Evolutionary conservation across 352 stramenopile species (phyloP).

Genomic region (Phytopythium kandeliae): DNA sequence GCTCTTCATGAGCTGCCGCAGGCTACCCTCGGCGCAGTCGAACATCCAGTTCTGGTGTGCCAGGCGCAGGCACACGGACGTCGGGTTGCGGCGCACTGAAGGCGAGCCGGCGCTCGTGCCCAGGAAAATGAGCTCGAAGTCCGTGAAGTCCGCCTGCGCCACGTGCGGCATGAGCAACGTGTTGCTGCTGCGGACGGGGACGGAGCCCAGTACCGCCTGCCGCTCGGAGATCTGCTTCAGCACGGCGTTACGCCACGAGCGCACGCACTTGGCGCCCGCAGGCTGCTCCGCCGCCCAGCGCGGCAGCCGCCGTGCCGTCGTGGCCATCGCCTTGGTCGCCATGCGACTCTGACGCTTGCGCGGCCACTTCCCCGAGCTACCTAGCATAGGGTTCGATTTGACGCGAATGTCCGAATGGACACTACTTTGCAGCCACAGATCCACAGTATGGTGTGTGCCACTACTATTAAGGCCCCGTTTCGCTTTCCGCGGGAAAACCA

Average conservation of each 20-base stretch:
- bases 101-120: slow-evolving; percentile 76
- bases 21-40: slow-evolving; percentile 78
- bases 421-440: too few species aligned
- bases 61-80: slow-evolving; percentile 49
- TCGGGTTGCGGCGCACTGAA: slow-evolving; percentile 59
- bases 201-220: slow-evolving; percentile 29
- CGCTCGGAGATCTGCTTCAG: slow-evolving; percentile 31
- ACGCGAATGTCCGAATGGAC: too few species aligned
- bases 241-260: slow-evolving; percentile 13
- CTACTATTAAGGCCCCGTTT: neutral
- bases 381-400: too few species aligned
- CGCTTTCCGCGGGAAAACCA: slow-evolving; percentile 51
- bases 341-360: too few species aligned
- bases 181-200: slow-evolving; percentile 58
- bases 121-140: slow-evolving; percentile 80
- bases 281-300: slow-evolving; percentile 8
- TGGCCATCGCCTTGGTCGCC: slow-evolving; percentile 1
- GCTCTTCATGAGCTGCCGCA: slow-evolving; percentile 80
- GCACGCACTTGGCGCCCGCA: slow-evolving; percentile 10
- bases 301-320: slow-evolving; percentile 3
- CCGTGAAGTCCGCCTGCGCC: slow-evolving; percentile 59
- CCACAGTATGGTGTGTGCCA: neutral
- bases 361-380: too few species aligned
- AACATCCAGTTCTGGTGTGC: slow-evolving; percentile 84
- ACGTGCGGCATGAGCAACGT: slow-evolving; percentile 24